Evolutionary conservation across 1,139 yeast species (phyloP), one percentile per base, ranked within the genome.

Genomic region (Yamadazyma taylorii): DNA sequence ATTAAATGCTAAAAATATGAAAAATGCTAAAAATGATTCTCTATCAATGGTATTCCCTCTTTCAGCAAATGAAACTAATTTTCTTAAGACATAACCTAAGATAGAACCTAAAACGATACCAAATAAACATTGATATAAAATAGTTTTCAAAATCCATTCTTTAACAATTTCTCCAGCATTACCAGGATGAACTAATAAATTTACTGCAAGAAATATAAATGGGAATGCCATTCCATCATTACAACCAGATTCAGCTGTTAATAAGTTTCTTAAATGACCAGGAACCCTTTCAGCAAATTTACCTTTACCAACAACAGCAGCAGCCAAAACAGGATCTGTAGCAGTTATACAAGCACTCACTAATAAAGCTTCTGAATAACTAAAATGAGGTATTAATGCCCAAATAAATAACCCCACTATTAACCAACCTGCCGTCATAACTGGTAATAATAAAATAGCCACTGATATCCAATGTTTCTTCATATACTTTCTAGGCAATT

Each of bases 221-320:
- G 98, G 98, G 58, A 89, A 90, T 0, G 98, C 97, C 94, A 92
- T 86, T 38, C 98, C 98, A 56, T 92, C 98, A 61, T 92, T 92
- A 62, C 97, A 90, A 8, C 96, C 97, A 0, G 97, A 88, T 57
- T 92, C 98, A 0, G 97, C 97, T 22, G 94, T 79, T 30, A 92
- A 66, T 35, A 92, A 65, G 54, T 92, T 90, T 58, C 98, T 74
- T 61, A 92, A 75, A 63, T 92, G 97, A 5, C 97, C 97, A 0
- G 98, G 98, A 11, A 92, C 97, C 46, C 97, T 78, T 56, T 79
- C 81, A n/a, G 98, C 97, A 60, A 92, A 92, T 55, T 90, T 89
- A 47, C 98, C 97, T 55, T 87, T 87, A 67, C 98, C 97, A 15
- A 92, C 97, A 14, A 92, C 97, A 0, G 98, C 97, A 26, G 96